These are phyloP conservation scores for Candida easanensis DNA, from an alignment of 805 yeast species.

Conservation along the genomic window DNA sequence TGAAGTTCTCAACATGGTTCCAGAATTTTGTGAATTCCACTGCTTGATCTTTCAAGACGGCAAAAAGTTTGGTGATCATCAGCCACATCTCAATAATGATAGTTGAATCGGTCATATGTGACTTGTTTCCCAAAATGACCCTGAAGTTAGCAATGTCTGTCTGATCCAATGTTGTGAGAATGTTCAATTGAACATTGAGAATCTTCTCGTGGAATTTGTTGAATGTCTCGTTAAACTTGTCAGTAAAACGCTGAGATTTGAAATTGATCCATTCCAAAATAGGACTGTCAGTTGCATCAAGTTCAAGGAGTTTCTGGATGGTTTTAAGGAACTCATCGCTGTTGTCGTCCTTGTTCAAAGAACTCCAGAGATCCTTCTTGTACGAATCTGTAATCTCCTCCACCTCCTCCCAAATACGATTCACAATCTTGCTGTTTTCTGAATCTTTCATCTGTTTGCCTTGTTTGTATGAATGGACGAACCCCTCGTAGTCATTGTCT, in stretches of 20 bases:
- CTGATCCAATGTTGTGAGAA: slow-evolving; percentile 36
- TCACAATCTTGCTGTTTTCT: slow-evolving; percentile 38
- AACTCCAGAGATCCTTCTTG: slow-evolving; percentile 51
- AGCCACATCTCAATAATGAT: slow-evolving; percentile 60
- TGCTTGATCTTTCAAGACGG: slow-evolving; percentile 38
- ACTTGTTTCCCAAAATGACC: slow-evolving; percentile 16
- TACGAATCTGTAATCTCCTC: slow-evolving; percentile 52
- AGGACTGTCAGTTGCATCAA: slow-evolving; percentile 65
- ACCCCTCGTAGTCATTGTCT: slow-evolving; percentile 52
- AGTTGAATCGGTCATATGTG: slow-evolving; percentile 47
- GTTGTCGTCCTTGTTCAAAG: slow-evolving; percentile 29
- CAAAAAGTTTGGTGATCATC: slow-evolving; percentile 39
- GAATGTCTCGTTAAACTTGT: slow-evolving; percentile 39
- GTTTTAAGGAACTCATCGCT: slow-evolving; percentile 36
- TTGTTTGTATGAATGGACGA: slow-evolving; percentile 54
- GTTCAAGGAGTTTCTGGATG: slow-evolving; percentile 55
- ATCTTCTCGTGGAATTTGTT: slow-evolving; percentile 40
- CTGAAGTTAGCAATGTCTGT: slow-evolving; percentile 32
- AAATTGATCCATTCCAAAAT: slow-evolving; percentile 58
- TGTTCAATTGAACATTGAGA: slow-evolving; percentile 36
- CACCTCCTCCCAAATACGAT: slow-evolving; percentile 55
- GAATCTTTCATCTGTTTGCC: slow-evolving; percentile 36
- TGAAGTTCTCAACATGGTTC: slow-evolving; percentile 51
- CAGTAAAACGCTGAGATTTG: slow-evolving; percentile 41
- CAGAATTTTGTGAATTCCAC: slow-evolving; percentile 49